Evolutionary conservation across 192 early-diverging fungal genomes (phyloP), one percentile per base, ranked within the genome.

Genomic region (Backusella psychrophila): DNA sequence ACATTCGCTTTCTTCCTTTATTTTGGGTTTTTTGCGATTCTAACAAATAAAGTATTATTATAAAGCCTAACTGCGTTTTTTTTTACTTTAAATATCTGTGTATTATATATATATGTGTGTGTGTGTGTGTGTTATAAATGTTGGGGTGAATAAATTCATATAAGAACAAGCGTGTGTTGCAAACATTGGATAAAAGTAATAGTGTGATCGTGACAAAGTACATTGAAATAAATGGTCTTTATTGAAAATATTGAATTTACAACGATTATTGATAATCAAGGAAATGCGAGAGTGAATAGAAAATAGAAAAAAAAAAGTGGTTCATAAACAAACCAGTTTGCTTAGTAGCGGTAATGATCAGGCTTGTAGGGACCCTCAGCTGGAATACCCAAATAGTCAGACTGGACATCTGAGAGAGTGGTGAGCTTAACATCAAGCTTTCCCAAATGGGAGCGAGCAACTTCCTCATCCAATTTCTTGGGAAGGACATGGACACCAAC

Each of bases 391-490:
- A 99, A 91, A 93, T 98, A 99, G 36, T 91, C 83, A 56, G 82
- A 77, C 76, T 87, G 86, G 75, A 86, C 84, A 44, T 82, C 63
- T 77, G 84, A 87, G 76, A 99, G 88, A 77, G 88, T 91, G 85
- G 95, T 92, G 73, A 98, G 90, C 89, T 97, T 95, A 86, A 99
- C 95, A 82, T 94, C 95, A 80, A 99, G 91, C 91, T 98, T 94
- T 82, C 84, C 90, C 71, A 99, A 90, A 86, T 99, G 97, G 77
- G 96, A 93, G 77, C 89, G 88, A 69, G 97, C 97, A 78, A 99
- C 97, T 89, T 99, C 97, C 87, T 99, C 98, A 86, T 99, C 98
- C 75, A 98, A 90, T 84, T 96, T 94, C 96, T 99, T 99, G 89
- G 98, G 96, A 81, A 99, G 90, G 80, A 97, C 89, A 89, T 99